Base-by-base conservation (phyloP, 345 rosid species). In the Combretum micranthum region DNA sequence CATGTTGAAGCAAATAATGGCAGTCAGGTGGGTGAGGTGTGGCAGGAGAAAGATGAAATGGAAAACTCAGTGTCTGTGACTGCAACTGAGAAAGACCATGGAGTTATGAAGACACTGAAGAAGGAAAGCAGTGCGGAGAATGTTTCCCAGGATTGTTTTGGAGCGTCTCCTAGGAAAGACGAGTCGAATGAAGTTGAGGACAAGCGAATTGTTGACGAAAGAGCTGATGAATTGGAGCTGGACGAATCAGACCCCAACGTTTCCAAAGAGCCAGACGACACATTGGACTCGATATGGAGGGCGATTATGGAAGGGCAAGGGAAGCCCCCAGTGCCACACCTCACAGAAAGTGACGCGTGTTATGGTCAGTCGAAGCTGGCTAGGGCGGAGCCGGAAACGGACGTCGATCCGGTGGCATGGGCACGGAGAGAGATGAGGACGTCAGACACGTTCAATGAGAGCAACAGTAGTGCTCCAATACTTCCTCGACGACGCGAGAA, bases 271-370 rank as follows among this genome's bases (percentile, higher is more conserved):
- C 56, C 32, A n/a, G 60, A 44, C 12, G 62, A 53, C 23, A 52
- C 75, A 14, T 23, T 79, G 47, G 88, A 82, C 49, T 72, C 68
- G 5, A 56, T 78, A 3, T 82, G 87, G 84, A 77, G 50, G 49
- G 20, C 59, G 61, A 79, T 82, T 12, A 79, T 64, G 67, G 82
- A 76, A 47, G 74, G 66, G 20, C 46, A 70, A 52, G 70, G 59
- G 48, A 66, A 47, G 53, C 17, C 22, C 15, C 8, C 15, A n/a
- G 37, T 42, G 1, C 25, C 52, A 18, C 59, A 50, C 46, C 61
- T 74, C 51, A 77, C 68, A 70, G 75, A 71, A 75, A 63, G 77
- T 39, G 83, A 67, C 64, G 69, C 79, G 13, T 81, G 81, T n/a
- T n/a, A 69, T 25, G 43, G 65, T 15, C 71, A 72, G 4, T 69